Base-by-base conservation (phyloP, 2,329 filamentous ascomycete genomes). In the Pochonia chlamydosporia region DNA sequence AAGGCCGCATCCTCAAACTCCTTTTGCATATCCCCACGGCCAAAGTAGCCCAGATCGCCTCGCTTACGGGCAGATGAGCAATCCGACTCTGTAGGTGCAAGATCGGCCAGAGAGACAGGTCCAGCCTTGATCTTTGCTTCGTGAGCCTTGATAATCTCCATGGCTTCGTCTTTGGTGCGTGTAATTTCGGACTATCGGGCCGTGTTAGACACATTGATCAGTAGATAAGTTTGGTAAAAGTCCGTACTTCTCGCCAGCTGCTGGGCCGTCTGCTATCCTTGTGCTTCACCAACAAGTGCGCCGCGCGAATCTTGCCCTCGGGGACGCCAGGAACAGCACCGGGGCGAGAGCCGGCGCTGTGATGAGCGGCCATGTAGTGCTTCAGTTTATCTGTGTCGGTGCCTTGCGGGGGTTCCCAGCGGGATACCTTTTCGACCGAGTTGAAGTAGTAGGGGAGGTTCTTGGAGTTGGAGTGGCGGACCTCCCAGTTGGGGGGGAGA, bases 401-500 rank as follows among this genome's bases (percentile, higher is more conserved):
- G 54, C 85, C 88, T 39, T 80, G 67, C 8, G 93, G 93, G 3
- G 93, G 92, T 65, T 97, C 93, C 93, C 93, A 99, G 70, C 89
- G 82, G 53, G 93, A 97, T 64, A 89, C 83, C 67, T 91, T 92
- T 54, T 89, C 88, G 57, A 71, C 73, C 40, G 85, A 75, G 71
- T 96, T 95, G 85, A 96, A 97, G 76, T 97, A 99, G 77, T 99
- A 99, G 31, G 93, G 93, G 30, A 97, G 85, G 72, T 95, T 95
- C 76, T 96, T 97, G 69, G 89, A 95, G 75, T 96, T 95, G 68
- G 89, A 96, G 73, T 95, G 89, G 67, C 93, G 89, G 63, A 99
- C 89, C 73, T 97, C 93, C 91, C 92, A 96, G 67, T 84, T 82
- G 43, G 82, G 68, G 52, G 91, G 91, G 54, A 96, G 82, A 65